Base-by-base conservation (phyloP, 345 rosid genomes). In the Camelina laxa region DNA sequence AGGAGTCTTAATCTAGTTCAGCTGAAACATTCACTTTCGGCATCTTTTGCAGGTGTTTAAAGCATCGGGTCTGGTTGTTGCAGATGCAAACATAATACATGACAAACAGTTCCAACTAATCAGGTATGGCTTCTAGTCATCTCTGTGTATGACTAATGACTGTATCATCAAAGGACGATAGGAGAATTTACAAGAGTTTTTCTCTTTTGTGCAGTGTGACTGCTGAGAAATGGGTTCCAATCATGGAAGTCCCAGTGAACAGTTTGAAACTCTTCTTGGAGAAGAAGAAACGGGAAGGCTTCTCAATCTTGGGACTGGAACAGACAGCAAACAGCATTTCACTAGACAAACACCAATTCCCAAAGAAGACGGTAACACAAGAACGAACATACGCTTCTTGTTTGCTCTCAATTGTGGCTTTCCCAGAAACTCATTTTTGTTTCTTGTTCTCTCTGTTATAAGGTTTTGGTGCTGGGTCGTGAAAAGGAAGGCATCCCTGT, bases 201-300 rank as follows among this genome's bases (percentile, higher is more conserved):
- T 50, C 54, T 63, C 27, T 10, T 11, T 71, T 83, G 50, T 85
- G 56, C 84, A 91, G 98, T 73, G 98, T 93, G 80, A 91, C 96
- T 38, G 96, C 95, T 17, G 98, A 94, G 83, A 91, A 88, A 82
- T 94, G 98, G 98, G 92, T 94, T 79, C 98, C 96, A 36, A 85
- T 87, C 10, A 70, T 88, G 41, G 96, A 91, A 89, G 95, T 94
- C 69, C 98, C 96, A 0, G 88, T 87, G 44, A 76, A 85, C 53
- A 90, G 96, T 69, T 85, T 91, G 80, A 90, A 84, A 76, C 77
- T 80, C 11, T 94, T 86, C 84, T 82, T 91, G 69, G 93, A 94
- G 79, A 85, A 86, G 75, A 91, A 91, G 86, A 94, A 89, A 80
- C 81, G 83, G 55, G 89, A 94, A 85, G 97, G 97, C 66, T 94